Evolutionary conservation across 2,329 filamentous ascomycete genomes (phyloP).

Genomic region (Stemphylium lycopersici): DNA sequence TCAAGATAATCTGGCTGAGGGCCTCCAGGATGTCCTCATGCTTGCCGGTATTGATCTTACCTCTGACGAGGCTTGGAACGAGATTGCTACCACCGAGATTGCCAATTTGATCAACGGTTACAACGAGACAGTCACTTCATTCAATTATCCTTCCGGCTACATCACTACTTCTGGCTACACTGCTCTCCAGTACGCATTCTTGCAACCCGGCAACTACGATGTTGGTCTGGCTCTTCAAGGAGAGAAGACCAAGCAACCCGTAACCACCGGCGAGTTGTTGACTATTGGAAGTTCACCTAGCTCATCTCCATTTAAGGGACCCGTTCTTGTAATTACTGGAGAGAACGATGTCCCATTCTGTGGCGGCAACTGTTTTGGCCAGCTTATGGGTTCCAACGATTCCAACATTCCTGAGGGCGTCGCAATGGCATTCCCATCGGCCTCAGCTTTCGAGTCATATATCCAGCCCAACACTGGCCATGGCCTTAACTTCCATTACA

Average conservation of each 20-base stretch:
- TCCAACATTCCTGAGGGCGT: constrained; percentile 55
- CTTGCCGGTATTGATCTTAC: constrained; percentile 20
- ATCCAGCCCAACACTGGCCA: constrained; percentile 59
- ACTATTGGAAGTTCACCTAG: constrained; percentile 56
- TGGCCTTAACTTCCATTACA: constrained; percentile 57
- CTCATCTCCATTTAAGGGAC: constrained; percentile 55
- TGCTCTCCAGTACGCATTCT: constrained; percentile 59
- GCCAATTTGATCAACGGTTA: constrained; percentile 37
- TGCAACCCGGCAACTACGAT: constrained; percentile 61
- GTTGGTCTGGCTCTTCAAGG: constrained; percentile 57
- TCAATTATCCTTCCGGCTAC: constrained; percentile 58
- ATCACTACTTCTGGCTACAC: constrained; percentile 55
- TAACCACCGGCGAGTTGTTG: constrained; percentile 64
- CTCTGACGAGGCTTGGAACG: constrained; percentile 34
- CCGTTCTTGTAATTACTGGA: constrained; percentile 66
- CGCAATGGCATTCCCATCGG: constrained; percentile 52
- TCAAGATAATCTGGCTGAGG: constrained; percentile 16
- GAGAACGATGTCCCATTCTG: constrained; percentile 62
- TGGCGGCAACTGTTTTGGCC: constrained; percentile 62
- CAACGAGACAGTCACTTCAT: constrained; percentile 31
- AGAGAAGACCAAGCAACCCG: constrained; percentile 60
- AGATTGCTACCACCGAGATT: constrained; percentile 39
- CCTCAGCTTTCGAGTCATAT: constrained; percentile 58
- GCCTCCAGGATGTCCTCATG: constrained; percentile 26
- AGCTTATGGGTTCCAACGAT: constrained; percentile 48